Base-by-base conservation (phyloP, 2,329 filamentous ascomycete genomes). In the Penicillium sclerotigenum region DNA sequence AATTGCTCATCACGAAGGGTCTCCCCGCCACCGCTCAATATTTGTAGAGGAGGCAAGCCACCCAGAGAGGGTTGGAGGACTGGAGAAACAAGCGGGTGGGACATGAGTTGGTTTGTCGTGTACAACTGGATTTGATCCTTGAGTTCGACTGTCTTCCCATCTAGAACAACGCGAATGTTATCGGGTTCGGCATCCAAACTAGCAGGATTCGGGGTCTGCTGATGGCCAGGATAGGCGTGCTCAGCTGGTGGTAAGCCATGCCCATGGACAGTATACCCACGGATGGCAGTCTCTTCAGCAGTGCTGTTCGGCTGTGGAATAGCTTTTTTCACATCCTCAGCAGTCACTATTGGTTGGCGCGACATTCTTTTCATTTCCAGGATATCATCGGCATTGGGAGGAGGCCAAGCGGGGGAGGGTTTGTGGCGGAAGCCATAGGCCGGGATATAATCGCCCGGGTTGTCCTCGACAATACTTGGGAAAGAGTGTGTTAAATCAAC, bases 401-500 rank as follows among this genome's bases (percentile, higher is more conserved):
- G 93, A 11, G 94, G 94, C 94, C 94, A 99, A n/a, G 89, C 86
- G 52, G 83, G 79, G 0, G 91, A 96, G 0, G 93, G 94, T 65
- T 88, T 91, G 65, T 97, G 91, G 61, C 95, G 87, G 66, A 99
- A 97, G 0, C 94, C 94, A 63, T 87, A 82, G 0, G 86, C 77
- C 5, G 94, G 94, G 33, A 99, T 93, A 65, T 97, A 97, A 70
- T 99, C 94, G 48, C 90, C 75, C 0, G 84, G 83, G 47, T 84
- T 86, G 38, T 91, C 84, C 5, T 80, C 83, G 2, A 84, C 82
- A n/a, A 96, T 83, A 62, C 92, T 97, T 0, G 94, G 94, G 61
- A 97, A 97, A 0, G 92, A 97, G 71, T 97, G 93, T 0, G 91
- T 96, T 51, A 97, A 77, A 71, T 99, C 94, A 9, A 93, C 91